Percentiles rank a stretch among this genome's conserved stretches.
These are phyloP conservation scores for Fraxinus ornus DNA, from an alignment of 305 asterid genomes.

Conservation along the genomic window DNA sequence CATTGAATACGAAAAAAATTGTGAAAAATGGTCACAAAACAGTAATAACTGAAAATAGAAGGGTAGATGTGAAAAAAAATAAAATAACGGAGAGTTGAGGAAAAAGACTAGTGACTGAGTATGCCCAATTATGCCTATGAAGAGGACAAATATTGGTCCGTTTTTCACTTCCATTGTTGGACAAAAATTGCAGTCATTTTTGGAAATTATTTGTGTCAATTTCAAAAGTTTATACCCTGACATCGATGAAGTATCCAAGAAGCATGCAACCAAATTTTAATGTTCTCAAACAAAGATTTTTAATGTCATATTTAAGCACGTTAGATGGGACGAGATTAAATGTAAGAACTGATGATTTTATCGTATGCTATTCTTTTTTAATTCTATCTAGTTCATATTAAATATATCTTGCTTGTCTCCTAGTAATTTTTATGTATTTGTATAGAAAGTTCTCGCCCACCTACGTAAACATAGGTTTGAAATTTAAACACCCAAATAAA, in stretches of 20 bases:
- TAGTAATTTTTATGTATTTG: no score
- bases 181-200: background rate
- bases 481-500: no score
- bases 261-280: background rate
- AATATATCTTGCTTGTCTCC: no score
- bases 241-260: background rate
- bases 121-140: background rate
- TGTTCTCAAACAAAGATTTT: background rate
- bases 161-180: background rate
- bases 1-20: background rate
- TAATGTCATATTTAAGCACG: background rate
- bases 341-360: no score
- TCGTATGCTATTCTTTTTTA: no score
- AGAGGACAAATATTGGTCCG: background rate
- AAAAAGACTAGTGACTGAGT: background rate
- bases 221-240: background rate
- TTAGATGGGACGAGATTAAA: no score
- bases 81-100: background rate
- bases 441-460: no score
- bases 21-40: background rate
- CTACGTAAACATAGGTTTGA: no score
- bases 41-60: background rate
- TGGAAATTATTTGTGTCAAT: background rate
- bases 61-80: background rate
- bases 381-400: no score